Base-by-base conservation (phyloP, 2,329 filamentous ascomycete species). In the Paecilomyces dactylethromorphus region DNA sequence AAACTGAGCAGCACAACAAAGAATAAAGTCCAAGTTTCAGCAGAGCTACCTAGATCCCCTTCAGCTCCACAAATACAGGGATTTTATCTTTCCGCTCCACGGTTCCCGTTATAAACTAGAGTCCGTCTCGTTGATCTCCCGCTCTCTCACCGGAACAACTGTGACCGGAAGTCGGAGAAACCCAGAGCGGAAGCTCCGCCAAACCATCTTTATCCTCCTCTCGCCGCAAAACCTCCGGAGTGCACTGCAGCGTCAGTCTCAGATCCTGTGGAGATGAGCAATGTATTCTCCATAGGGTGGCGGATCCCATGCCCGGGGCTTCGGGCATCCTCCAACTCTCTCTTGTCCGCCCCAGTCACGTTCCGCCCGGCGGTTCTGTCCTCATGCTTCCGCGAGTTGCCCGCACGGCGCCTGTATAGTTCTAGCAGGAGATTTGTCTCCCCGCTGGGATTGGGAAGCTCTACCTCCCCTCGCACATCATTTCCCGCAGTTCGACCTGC, bases 221-320 rank as follows among this genome's bases (percentile, higher is more conserved):
- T 52, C 22, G 50, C 21, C 39, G n/a, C 53, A 52, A 13, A 52
- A 52, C 50, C 22, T 24, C 50, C 50, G 50, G 26, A 18, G 50
- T 29, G 50, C 50, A 29, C 13, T 6, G 50, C 50, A 52, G 24
- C 50, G 22, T 29, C 21, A 24, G 50, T 50, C 54, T 58, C 53
- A 57, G 57, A 63, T 59, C 63, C 54, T 61, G 65, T 63, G 67
- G 71, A 70, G 66, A 78, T 78, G 76, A 78, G 69, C 69, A 73
- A 75, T 76, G 75, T 66, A 61, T 65, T 73, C 65, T 69, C 71
- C 62, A 62, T 71, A 68, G 68, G 72, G 73, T 77, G 75, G 76
- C 72, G 74, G 65, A 64, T 67, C 57, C 68, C 74, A 67, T 76
- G 75, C 67, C 63, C 64, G 58, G 73, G 73, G 58, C 62, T 75